Evolutionary conservation across 2,329 filamentous ascomycete species (phyloP).

Genomic region (Colletotrichum eremochloae): DNA sequence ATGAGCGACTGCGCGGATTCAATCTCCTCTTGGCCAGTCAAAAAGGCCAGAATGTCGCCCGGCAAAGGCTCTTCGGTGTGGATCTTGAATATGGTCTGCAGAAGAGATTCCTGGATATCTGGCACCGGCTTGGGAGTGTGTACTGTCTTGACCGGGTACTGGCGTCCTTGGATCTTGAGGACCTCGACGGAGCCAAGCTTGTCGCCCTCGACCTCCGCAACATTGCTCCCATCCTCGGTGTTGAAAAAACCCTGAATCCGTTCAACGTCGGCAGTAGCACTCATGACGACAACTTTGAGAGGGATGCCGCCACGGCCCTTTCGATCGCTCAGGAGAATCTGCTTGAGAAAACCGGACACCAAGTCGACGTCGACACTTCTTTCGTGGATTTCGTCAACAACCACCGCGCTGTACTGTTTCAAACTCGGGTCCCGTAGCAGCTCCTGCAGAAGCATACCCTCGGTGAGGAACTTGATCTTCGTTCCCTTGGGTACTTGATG

Average conservation of each 20-base stretch:
- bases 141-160: slow-evolving; percentile 84
- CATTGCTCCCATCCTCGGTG: slow-evolving; percentile 12
- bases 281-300: slow-evolving; percentile 95
- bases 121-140: slow-evolving; percentile 81
- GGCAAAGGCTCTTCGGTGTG: slow-evolving; percentile 91
- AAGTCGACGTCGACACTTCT: slow-evolving; percentile 95
- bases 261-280: slow-evolving; percentile 92
- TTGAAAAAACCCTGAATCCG: slow-evolving; percentile 81
- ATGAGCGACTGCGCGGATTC: slow-evolving; percentile 84
- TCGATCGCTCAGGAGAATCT: slow-evolving; percentile 74
- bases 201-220: not conserved
- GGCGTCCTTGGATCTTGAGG: slow-evolving; percentile 84
- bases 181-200: slow-evolving; percentile 51
- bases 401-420: slow-evolving; percentile 86
- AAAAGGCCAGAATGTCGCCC: slow-evolving; percentile 91
- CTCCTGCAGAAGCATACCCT: slow-evolving; percentile 96
- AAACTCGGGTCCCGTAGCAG: slow-evolving; percentile 87
- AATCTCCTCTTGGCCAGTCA: slow-evolving; percentile 94
- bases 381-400: slow-evolving; percentile 98
- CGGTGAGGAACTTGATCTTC: slow-evolving; percentile 92
- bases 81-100: slow-evolving; percentile 87
- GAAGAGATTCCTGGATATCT: slow-evolving; percentile 84
- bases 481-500: slow-evolving; percentile 85
- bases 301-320: slow-evolving; percentile 77
- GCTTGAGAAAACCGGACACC: slow-evolving; percentile 87